These are phyloP conservation scores for Ceratonia siliqua DNA, from an alignment of 306 rosid species.

Conservation along the genomic window DNA sequence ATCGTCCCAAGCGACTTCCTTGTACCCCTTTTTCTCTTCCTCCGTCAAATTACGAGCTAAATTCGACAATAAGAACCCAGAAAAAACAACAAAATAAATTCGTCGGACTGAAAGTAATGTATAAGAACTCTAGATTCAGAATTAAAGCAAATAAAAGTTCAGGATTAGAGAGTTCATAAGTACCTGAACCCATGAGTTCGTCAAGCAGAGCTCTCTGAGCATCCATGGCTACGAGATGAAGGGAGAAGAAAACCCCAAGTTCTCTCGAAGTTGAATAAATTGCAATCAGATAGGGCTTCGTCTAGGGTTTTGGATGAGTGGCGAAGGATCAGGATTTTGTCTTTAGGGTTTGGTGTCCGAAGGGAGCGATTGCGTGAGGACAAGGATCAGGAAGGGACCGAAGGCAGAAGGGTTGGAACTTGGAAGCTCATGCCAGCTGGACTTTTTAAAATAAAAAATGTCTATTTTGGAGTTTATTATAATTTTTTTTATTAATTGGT, in stretches of 20 bases:
- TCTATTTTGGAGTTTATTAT: no score
- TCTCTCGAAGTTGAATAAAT: slow-evolving; percentile 12
- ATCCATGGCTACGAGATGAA: slow-evolving; percentile 60
- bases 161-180: background rate
- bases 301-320: background rate
- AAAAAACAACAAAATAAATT: background rate
- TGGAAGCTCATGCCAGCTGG: no score
- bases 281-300: background rate
- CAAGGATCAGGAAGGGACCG: no score
- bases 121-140: background rate
- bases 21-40: slow-evolving; percentile 82
- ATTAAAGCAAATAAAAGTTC: background rate
- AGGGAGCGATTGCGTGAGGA: background rate
- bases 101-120: background rate
- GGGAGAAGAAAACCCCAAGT: slow-evolving; percentile 27
- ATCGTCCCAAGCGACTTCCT: slow-evolving; percentile 88
- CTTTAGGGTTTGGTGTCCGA: slow-evolving; percentile 27
- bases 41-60: slow-evolving; percentile 94
- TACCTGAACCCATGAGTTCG: slow-evolving; percentile 98
- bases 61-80: slow-evolving; percentile 19
- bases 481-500: no score
- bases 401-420: no score
- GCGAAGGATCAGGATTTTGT: background rate
- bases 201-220: slow-evolving; percentile 99
- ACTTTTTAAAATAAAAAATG: no score